A percentile compares a stretch with the other conserved stretches of the same genome.
These are phyloP conservation scores for Galeopsis tetrahit DNA, from an alignment of 257 asterid species.

Conservation along the genomic window DNA sequence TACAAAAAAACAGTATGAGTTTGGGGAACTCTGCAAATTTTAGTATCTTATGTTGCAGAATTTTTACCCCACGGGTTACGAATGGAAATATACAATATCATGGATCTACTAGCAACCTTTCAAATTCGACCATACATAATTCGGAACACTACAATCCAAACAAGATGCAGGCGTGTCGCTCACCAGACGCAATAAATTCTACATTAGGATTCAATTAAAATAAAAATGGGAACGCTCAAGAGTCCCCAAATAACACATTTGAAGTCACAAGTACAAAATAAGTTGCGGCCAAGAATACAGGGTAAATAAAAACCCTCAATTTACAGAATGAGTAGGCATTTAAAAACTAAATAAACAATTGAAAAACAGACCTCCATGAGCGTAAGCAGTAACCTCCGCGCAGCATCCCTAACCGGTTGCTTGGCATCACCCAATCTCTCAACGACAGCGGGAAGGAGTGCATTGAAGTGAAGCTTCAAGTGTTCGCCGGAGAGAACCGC, in stretches of 20 bases:
- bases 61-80: background rate
- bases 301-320: conserved; percentile 26
- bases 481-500: conserved; percentile 97
- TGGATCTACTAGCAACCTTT: conserved; percentile 21
- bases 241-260: conserved; percentile 24
- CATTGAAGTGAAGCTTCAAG: conserved; percentile 93
- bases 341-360: conserved; percentile 27
- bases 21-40: conserved; percentile 2
- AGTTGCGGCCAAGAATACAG: conserved; percentile 16
- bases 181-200: conserved; percentile 16
- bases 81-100: conserved; percentile 2
- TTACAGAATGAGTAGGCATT: conserved; percentile 10
- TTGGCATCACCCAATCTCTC: conserved; percentile 92
- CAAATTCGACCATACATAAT: conserved; percentile 5
- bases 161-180: background rate
- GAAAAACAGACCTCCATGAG: conserved; percentile 81
- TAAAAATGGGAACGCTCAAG: background rate
- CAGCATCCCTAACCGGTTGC: conserved; percentile 96
- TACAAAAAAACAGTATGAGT: conserved; percentile 1
- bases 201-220: conserved; percentile 11
- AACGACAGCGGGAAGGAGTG: conserved; percentile 92
- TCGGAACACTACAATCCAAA: conserved; percentile 14
- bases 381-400: conserved; percentile 82
- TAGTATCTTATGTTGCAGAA: background rate
- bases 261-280: conserved; percentile 21